Conservation (phyloP, 1,284 basidiomycete genomes). For the Meripilus lineatus region DNA sequence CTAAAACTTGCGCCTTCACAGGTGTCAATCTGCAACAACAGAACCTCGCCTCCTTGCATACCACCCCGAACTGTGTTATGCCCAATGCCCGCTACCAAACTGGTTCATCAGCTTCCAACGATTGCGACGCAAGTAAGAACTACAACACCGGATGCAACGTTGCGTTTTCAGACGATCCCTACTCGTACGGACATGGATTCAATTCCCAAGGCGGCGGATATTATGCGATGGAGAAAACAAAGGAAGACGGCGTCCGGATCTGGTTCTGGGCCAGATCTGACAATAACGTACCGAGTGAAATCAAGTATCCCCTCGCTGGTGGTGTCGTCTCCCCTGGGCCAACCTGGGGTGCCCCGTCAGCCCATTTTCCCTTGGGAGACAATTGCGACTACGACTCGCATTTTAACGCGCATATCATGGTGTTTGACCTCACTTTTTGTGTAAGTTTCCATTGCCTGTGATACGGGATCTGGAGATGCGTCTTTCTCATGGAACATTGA, state of each 20-base stretch:
- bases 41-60: constrained; percentile 52
- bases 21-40: constrained; percentile 37
- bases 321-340: constrained; percentile 12
- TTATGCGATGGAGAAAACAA: constrained; percentile 39
- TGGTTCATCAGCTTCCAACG: constrained; percentile 30
- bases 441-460: constrained; percentile 26
- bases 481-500: too few species aligned
- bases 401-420: constrained; percentile 44
- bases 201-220: constrained; percentile 49
- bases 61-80: constrained; percentile 42
- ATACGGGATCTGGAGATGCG: too few species aligned
- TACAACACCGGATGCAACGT: constrained; percentile 59
- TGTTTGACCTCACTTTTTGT: constrained; percentile 50
- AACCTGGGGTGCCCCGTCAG: constrained; percentile 43
- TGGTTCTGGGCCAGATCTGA: constrained; percentile 51
- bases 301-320: constrained; percentile 19
- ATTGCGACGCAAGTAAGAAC: constrained; percentile 47
- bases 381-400: constrained; percentile 33
- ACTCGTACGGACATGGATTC: constrained; percentile 46
- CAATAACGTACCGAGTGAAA: constrained; percentile 32
- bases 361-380: constrained; percentile 40
- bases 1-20: too few species aligned
- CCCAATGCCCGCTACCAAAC: constrained; percentile 30
- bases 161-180: constrained; percentile 29
- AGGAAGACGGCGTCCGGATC: constrained; percentile 35